Percentiles rank a stretch among this genome's conserved stretches.
phyloP scores from a whole-genome alignment of 306 rosid species.

The Herpetospermum pedunculosum region DNA sequence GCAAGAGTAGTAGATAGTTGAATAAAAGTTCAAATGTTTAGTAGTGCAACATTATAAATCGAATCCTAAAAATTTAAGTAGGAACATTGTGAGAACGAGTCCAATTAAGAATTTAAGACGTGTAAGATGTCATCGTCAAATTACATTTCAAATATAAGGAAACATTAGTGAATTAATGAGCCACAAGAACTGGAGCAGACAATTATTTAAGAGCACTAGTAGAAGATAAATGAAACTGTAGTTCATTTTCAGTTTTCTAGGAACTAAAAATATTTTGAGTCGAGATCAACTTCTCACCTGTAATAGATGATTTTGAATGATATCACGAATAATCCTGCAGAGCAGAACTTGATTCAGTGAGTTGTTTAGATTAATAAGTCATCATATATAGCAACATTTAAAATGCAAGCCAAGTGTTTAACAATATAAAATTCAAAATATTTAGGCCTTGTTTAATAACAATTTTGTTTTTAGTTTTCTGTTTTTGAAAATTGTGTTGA shows the following conservation, averaged over 20 bases:
- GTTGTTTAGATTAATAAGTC: neutral
- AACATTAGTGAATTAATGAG: neutral
- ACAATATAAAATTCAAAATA: too few relatives aligned
- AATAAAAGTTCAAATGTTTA: neutral
- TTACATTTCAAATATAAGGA: neutral
- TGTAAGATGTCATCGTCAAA: neutral
- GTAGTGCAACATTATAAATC: neutral
- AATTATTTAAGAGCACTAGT: neutral
- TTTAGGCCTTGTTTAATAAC: too few relatives aligned
- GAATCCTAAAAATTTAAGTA: neutral
- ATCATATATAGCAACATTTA: too few relatives aligned
- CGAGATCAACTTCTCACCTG: slow-evolving; percentile 49
- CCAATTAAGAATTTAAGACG: neutral
- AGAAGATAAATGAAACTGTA: slow-evolving; percentile 8
- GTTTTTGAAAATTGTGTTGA: too few relatives aligned
- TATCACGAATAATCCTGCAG: slow-evolving; percentile 89
- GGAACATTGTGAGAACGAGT: neutral
- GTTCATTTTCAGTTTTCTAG: neutral
- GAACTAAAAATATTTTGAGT: neutral
- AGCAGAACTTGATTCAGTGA: neutral
- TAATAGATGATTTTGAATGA: slow-evolving; percentile 87
- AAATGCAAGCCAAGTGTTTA: too few relatives aligned
- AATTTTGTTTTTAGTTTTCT: too few relatives aligned
- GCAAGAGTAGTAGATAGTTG: neutral
- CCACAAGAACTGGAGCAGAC: neutral